phyloP scores from a whole-genome alignment of 805 yeast species.

The Saturnispora besseyi region DNA sequence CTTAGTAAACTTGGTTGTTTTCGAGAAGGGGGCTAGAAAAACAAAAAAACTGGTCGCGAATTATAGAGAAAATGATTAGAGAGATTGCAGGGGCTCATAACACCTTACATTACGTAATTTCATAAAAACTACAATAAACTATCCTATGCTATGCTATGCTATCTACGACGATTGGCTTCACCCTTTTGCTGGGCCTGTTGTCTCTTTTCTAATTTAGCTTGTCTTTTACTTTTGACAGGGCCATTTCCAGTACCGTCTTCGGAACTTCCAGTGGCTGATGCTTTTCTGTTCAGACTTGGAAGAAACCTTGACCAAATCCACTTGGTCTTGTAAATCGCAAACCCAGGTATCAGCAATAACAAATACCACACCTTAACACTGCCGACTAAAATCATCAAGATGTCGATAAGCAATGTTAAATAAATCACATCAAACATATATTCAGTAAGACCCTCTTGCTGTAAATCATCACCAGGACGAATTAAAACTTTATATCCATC shows the following conservation, averaged over 20 bases:
- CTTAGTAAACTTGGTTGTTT: neutral
- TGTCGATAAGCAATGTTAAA: conserved; percentile 49
- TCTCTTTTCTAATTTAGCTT: conserved; percentile 32
- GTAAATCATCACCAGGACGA: conserved; percentile 51
- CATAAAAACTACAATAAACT: too few relatives aligned
- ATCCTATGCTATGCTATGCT: neutral
- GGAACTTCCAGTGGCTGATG: neutral
- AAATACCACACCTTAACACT: conserved; percentile 53
- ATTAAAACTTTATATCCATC: conserved; percentile 36
- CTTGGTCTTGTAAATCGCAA: conserved; percentile 38
- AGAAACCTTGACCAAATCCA: conserved; percentile 22
- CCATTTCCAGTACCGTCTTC: conserved; percentile 7
- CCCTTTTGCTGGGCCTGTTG: conserved; percentile 3
- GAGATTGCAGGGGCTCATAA: neutral
- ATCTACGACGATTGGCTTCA: neutral
- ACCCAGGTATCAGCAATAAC: conserved; percentile 43
- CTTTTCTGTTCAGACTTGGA: conserved; percentile 1
- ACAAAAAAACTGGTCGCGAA: neutral
- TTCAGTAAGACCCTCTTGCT: conserved; percentile 58
- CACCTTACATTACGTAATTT: neutral
- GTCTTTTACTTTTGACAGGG: conserved; percentile 29
- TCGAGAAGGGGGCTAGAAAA: neutral
- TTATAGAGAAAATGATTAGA: neutral
- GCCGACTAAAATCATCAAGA: conserved; percentile 47
- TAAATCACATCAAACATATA: conserved; percentile 65